Conservation (phyloP, 2,329 filamentous ascomycete species). For the Paecilomyces sp. region DNA sequence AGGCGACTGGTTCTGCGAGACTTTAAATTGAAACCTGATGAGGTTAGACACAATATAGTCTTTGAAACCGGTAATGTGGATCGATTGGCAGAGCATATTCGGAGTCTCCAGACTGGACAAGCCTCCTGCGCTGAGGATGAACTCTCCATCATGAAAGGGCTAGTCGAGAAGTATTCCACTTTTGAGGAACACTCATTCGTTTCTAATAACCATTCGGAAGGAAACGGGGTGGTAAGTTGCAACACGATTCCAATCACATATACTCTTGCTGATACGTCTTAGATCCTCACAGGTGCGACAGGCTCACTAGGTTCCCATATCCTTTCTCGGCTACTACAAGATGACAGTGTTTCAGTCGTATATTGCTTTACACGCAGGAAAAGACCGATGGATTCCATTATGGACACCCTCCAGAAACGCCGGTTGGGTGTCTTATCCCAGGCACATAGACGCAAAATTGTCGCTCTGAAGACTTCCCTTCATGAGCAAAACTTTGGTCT, state of each 20-base stretch:
- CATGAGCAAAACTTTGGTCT: constrained; percentile 38
- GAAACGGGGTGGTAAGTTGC: constrained; percentile 16
- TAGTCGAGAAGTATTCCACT: constrained; percentile 41
- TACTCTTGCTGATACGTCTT: neutral
- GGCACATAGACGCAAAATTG: constrained; percentile 26
- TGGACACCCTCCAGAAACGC: constrained; percentile 13
- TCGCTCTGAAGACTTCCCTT: constrained; percentile 33
- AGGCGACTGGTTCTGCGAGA: constrained; percentile 34
- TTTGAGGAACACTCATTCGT: constrained; percentile 27
- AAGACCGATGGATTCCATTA: constrained; percentile 14
- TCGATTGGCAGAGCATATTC: constrained; percentile 28
- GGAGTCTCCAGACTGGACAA: constrained; percentile 19
- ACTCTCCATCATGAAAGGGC: constrained; percentile 29
- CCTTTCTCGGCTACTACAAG: constrained; percentile 29
- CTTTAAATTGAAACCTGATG: constrained; percentile 26
- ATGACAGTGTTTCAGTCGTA: constrained; percentile 25
- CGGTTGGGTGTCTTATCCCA: constrained; percentile 12
- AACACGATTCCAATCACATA: neutral
- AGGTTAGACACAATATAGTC: constrained; percentile 32
- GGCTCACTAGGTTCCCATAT: constrained; percentile 38
- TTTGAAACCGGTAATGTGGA: constrained; percentile 36
- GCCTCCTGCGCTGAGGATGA: constrained; percentile 9
- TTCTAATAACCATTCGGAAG: constrained; percentile 12
- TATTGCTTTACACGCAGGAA: constrained; percentile 31
- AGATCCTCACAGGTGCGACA: constrained; percentile 38